Evolutionary conservation across 352 stramenopile species (phyloP).

Genomic region (Phytopythium chamaehyphon): DNA sequence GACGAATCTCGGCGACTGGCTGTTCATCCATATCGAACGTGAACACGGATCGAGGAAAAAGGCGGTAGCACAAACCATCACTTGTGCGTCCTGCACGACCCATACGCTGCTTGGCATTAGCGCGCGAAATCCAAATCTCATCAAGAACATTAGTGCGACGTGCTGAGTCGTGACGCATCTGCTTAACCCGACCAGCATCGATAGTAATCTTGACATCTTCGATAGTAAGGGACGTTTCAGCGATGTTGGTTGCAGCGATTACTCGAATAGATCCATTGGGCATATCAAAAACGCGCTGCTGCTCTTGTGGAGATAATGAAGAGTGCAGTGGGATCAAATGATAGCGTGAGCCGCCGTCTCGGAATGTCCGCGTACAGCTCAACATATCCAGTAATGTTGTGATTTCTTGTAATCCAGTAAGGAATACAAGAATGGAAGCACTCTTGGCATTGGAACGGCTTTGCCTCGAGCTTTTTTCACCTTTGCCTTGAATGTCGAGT

Average conservation of each 20-base stretch:
- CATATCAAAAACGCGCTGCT: conserved; percentile 91
- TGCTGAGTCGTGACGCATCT: conserved; percentile 79
- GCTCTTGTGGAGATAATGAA: conserved; percentile 90
- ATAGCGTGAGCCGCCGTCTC: conserved; percentile 28
- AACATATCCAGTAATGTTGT: conserved; percentile 76
- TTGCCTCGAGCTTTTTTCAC: background rate
- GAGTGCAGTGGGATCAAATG: conserved; percentile 92
- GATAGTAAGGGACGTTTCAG: conserved; percentile 96
- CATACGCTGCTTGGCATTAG: conserved; percentile 87
- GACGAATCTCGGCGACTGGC: conserved; percentile 93
- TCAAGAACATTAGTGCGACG: conserved; percentile 86
- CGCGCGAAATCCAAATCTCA: conserved; percentile 89
- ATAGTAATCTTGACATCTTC: conserved; percentile 94
- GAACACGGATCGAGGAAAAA: conserved; percentile 84
- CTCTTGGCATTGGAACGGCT: conserved; percentile 11
- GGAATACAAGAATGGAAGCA: conserved; percentile 94
- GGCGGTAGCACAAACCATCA: conserved; percentile 85
- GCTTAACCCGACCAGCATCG: conserved; percentile 94
- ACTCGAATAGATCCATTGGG: conserved; percentile 77
- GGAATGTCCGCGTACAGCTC: conserved; percentile 43
- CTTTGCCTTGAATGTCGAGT: conserved; percentile 12
- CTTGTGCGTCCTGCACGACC: conserved; percentile 92
- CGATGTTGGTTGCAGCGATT: conserved; percentile 97
- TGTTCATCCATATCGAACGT: conserved; percentile 70
- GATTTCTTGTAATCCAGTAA: conserved; percentile 95